Base-by-base conservation (phyloP, 2,329 filamentous ascomycete genomes). In the Cladophialophora immunda region DNA sequence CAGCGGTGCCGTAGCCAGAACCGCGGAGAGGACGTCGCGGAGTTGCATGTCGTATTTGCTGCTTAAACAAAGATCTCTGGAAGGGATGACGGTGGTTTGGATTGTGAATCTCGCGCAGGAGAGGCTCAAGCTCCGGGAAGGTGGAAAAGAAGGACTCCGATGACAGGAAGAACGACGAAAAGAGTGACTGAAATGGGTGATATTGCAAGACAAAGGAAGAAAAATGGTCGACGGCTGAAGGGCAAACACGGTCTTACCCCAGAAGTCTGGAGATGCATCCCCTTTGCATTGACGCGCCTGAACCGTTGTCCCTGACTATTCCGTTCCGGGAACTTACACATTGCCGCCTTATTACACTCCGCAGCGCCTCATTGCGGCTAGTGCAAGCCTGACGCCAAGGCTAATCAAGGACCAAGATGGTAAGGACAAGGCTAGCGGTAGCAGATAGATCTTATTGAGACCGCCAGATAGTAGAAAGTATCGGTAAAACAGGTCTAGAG, bases 1-100 rank as follows among this genome's bases (percentile, higher is more conserved):
- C 55, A 82, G 78, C 27, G 85, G 83, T 55, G 82, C 78, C 58
- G 79, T 76, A 55, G 78, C 80, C 71, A 84, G 71, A 64, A 80
- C 73, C 47, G 80, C 66, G 19, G 79, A 74, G 70, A 84, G 57
- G 61, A 83, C 67, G 59, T 75, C 75, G 54, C 79, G 73, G 73
- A 79, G 74, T 78, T 80, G 82, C 84, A 86, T 86, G 32, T 69
- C 81, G 74, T 64, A 57, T 41, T 54, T 62, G 34, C 41, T 29
- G 50, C 38, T 22, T 25, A 54, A 34, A 25, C n/a, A 11, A 11
- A 41, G 17, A 17, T 13, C 15, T 30, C 19, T n/a, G 11, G 9
- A 22, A 32, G 22, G 7, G 32, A 47, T 13, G 53, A 36, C n/a
- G 38, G 17, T 13, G 34, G 58, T 32, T 41, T 17, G 47, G 22